Percentiles rank a stretch among this genome's conserved stretches.
Conservation (phyloP, 495 filamentous ascomycete species). For the Talaromyces wortmannii region DNA sequence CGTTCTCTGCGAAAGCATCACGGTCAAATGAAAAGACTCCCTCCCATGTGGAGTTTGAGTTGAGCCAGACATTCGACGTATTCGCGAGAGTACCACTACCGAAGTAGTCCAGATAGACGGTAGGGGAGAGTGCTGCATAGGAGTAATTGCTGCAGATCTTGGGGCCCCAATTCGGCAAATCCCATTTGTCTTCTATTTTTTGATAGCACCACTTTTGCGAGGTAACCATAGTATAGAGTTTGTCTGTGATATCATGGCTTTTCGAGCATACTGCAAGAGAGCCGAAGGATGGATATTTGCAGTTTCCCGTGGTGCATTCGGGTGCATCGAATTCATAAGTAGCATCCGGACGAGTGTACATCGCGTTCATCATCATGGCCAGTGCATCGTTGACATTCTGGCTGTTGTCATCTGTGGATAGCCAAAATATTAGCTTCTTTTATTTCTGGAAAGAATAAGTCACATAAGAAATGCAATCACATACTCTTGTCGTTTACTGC, state of each 20-base stretch:
- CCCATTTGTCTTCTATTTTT: not conserved
- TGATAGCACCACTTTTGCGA: not conserved
- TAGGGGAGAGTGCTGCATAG: not conserved
- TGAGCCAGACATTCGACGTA: not conserved
- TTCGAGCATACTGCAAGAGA: not conserved
- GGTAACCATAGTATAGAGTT: not conserved
- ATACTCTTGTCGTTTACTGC: not conserved
- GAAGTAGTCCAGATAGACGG: not conserved
- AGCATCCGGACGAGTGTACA: not conserved
- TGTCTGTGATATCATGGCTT: not conserved
- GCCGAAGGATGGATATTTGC: not conserved
- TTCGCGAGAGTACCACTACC: not conserved
- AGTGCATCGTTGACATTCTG: not conserved
- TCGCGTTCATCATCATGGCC: constrained; percentile 1
- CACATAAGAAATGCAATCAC: not conserved
- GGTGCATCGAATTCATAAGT: not conserved
- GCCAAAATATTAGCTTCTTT: not conserved
- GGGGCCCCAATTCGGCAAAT: not conserved
- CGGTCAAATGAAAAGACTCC: not conserved
- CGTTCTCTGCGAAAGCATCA: not conserved
- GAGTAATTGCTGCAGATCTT: not conserved
- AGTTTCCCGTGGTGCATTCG: not conserved
- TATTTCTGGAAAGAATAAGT: not conserved
- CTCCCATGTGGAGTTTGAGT: not conserved
- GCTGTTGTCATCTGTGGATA: not conserved